phyloP scores from a whole-genome alignment of 176 grass and related monocot genomes.

The Carex cristatella region DNA sequence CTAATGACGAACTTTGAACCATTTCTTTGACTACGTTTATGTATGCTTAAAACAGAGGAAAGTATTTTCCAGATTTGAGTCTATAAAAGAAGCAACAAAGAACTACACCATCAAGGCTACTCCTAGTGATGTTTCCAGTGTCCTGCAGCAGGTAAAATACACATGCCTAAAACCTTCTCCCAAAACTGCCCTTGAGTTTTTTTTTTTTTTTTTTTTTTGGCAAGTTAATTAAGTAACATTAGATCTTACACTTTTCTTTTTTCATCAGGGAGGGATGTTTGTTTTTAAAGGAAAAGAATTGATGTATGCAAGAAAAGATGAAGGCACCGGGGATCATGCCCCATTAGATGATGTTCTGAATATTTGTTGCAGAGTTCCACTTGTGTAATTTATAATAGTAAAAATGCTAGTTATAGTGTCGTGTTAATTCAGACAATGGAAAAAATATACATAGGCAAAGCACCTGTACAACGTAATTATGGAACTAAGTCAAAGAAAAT shows the following conservation, averaged over 20 bases:
- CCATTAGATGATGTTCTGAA: slow-evolving; percentile 56
- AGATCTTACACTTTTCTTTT: not conserved
- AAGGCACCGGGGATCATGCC: slow-evolving; percentile 83
- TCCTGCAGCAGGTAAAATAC: slow-evolving; percentile 53
- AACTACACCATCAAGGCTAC: slow-evolving; percentile 57
- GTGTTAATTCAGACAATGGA: not conserved
- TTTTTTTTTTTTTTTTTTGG: not conserved
- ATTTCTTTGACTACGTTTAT: not conserved
- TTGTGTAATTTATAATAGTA: slow-evolving; percentile 16
- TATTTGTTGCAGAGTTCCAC: slow-evolving; percentile 18
- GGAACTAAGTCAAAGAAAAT: not conserved
- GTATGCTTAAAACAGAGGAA: slow-evolving; percentile 33
- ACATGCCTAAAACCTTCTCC: not conserved
- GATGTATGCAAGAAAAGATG: slow-evolving; percentile 78
- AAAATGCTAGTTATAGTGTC: not conserved
- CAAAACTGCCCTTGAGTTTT: not conserved
- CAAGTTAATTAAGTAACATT: not conserved
- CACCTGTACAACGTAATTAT: not conserved
- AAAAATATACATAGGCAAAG: not conserved
- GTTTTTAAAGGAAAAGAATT: slow-evolving; percentile 82
- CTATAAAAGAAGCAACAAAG: slow-evolving; percentile 44
- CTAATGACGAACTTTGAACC: not conserved
- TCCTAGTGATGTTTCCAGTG: slow-evolving; percentile 33
- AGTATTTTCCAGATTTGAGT: slow-evolving; percentile 54
- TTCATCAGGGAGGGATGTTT: slow-evolving; percentile 72